Evolutionary conservation across 1,284 basidiomycete genomes (phyloP), one percentile per base, ranked within the genome.

Genomic region (Austroboletus rostrupii): DNA sequence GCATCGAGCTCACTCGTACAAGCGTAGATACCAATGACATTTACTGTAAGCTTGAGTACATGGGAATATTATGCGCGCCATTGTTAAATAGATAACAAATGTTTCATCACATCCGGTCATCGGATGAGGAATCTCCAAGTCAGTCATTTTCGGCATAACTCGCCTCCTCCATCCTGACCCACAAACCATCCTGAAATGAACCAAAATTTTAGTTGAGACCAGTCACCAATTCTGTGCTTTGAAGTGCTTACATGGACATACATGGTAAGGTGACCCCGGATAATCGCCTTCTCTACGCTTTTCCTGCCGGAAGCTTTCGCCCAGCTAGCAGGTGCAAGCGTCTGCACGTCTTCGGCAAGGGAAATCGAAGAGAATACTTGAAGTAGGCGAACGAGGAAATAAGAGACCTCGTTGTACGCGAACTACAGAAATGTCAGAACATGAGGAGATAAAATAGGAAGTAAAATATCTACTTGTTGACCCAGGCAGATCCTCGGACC

Each of bases 241-340:
- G 10, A 16, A 10, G 23, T 21, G 56, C 65, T 53, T 44, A 68
- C 67, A 10, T 69, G 56, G 13, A 69, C 64, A 60, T 79, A 82
- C 68, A 79, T 71, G 3, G 82, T 84, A 43, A 85, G 61, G 58
- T 82, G 79, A 44, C 67, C 59, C 56, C 56, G 53, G n/a, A 68
- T 36, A 8, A 66, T 53, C 14, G 64, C 58, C 43, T 62, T 63
- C 43, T 74, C 72, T 5, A 65, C 39, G 1, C 52, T 52, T 43
- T 67, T 62, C 28, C 62, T 54, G 32, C 56, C 59, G 16, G 46
- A 36, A 1, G 53, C 43, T 10, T 52, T 52, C 4, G 56, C 67
- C 64, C 71, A 71, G 1, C 57, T 53, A 5, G 57, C 42, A 0
- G 69, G 72, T 13, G 69, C 62, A 14, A 55, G 50, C 1, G 72